Evolutionary conservation across 208 protist genomes (phyloP).

Genomic region (Leishmania lainsoni): DNA sequence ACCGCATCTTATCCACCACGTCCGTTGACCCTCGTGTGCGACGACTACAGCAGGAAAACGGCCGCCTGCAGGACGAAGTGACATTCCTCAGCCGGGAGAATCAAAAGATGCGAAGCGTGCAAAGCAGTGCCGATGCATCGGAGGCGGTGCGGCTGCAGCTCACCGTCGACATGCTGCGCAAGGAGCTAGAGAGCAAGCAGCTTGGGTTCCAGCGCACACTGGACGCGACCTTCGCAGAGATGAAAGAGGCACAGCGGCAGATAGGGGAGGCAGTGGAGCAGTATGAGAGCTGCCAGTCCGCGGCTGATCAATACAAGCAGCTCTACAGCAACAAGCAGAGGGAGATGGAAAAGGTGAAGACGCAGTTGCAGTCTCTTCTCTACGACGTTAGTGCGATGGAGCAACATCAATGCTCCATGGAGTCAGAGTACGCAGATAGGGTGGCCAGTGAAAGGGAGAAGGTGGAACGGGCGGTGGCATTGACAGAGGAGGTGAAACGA

Average conservation of each 20-base stretch:
- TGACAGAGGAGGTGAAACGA: conserved; percentile 47
- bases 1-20: background rate
- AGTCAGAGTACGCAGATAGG: conserved; percentile 33
- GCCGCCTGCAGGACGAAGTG: conserved; percentile 53
- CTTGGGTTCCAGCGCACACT: conserved; percentile 28
- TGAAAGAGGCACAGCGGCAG: conserved; percentile 24
- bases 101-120: conserved; percentile 41
- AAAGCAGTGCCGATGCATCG: conserved; percentile 33
- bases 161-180: conserved; percentile 50
- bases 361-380: conserved; percentile 35
- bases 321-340: conserved; percentile 52
- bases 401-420: conserved; percentile 32
- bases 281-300: conserved; percentile 40
- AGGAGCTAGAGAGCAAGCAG: conserved; percentile 42
- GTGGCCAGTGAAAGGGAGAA: conserved; percentile 38
- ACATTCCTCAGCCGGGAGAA: conserved; percentile 51
- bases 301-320: conserved; percentile 52
- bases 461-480: conserved; percentile 22
- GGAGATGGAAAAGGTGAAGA: conserved; percentile 43
- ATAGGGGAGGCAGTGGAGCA: conserved; percentile 39
- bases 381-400: conserved; percentile 41
- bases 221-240: conserved; percentile 17
- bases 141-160: conserved; percentile 43
- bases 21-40: conserved; percentile 30
- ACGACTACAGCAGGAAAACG: conserved; percentile 53